phyloP scores from a whole-genome alignment of 2,329 filamentous ascomycete species.

The Aspergillus versicolor region DNA sequence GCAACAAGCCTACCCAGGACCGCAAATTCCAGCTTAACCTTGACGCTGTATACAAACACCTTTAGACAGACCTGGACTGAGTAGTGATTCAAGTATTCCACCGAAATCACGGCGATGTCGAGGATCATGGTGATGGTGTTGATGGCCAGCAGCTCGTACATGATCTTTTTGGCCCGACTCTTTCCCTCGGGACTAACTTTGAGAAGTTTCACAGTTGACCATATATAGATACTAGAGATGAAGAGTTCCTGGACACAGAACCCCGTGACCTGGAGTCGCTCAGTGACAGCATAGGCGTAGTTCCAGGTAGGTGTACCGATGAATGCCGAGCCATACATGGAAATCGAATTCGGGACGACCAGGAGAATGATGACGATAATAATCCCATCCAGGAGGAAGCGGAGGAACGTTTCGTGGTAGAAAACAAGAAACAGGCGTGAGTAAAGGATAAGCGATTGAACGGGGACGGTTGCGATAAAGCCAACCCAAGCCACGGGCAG shows the following conservation, averaged over 20 bases:
- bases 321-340: background rate
- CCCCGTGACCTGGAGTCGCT: slow-evolving; percentile 54
- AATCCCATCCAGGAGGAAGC: background rate
- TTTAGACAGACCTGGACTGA: slow-evolving; percentile 47
- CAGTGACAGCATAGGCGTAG: slow-evolving; percentile 44
- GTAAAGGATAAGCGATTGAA: background rate
- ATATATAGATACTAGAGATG: slow-evolving; percentile 53
- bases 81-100: slow-evolving; percentile 43
- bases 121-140: slow-evolving; percentile 48
- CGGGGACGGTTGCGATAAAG: background rate
- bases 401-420: background rate
- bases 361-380: background rate
- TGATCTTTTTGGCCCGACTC: slow-evolving; percentile 28
- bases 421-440: background rate
- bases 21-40: slow-evolving; percentile 49
- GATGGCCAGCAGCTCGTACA: slow-evolving; percentile 48
- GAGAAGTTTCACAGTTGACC: slow-evolving; percentile 51
- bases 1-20: slow-evolving; percentile 43
- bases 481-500: background rate
- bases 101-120: slow-evolving; percentile 42
- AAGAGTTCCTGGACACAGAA: slow-evolving; percentile 57
- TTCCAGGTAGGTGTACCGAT: background rate
- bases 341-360: background rate
- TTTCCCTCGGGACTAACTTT: slow-evolving; percentile 41
- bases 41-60: slow-evolving; percentile 47